Evolutionary conservation across 2,329 filamentous ascomycete species (phyloP).

Genomic region (Pyricularia pennisetigena): DNA sequence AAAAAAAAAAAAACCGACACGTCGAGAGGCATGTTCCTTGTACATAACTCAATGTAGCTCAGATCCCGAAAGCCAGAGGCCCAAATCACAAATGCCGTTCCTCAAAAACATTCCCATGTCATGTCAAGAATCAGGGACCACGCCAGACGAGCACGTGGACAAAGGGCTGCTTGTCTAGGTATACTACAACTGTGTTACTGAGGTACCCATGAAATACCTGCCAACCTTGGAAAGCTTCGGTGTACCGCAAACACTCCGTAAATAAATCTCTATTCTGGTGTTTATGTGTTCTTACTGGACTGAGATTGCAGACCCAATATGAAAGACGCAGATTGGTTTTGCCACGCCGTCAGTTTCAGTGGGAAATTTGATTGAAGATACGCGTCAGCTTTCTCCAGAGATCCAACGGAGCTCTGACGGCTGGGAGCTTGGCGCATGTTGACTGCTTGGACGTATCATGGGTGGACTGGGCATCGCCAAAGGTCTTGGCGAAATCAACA

Average conservation of each 20-base stretch:
- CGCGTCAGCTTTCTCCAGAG: neutral
- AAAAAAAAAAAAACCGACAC: neutral
- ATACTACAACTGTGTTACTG: neutral
- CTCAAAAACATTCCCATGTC: neutral
- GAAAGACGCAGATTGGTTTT: neutral
- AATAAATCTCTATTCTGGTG: neutral
- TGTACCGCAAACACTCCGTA: no score
- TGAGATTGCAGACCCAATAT: neutral
- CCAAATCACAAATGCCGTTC: neutral
- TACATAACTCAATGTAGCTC: neutral
- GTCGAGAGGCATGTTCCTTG: neutral
- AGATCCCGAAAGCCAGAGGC: neutral
- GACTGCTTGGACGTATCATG: neutral
- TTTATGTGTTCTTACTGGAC: neutral
- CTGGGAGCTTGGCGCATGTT: neutral
- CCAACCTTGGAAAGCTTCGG: neutral
- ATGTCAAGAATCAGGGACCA: neutral
- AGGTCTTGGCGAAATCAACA: neutral
- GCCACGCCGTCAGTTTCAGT: neutral
- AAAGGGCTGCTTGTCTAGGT: neutral
- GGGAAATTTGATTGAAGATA: neutral
- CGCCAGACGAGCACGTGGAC: neutral
- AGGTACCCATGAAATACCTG: neutral
- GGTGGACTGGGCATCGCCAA: neutral
- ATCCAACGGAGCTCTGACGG: neutral